Conservation (phyloP, 78 protist genomes). For the Polysphondylium violaceum region DNA sequence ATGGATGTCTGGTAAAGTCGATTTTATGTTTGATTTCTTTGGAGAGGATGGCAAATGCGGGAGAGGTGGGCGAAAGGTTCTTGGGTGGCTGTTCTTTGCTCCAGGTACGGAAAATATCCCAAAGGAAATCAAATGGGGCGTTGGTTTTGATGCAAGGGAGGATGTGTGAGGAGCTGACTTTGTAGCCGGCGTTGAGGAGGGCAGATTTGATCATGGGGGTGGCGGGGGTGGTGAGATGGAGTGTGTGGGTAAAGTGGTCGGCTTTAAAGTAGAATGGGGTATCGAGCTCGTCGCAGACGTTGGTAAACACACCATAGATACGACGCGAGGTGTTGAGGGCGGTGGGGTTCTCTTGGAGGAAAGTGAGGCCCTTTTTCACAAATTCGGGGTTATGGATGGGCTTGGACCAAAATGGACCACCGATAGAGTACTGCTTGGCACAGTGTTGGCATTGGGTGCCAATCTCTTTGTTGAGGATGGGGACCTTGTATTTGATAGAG, state of each 20-base stretch:
- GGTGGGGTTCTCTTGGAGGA: constrained; percentile 40
- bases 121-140: constrained; percentile 87
- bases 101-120: constrained; percentile 83
- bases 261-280: constrained; percentile 77
- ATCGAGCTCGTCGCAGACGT: constrained; percentile 89
- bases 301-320: constrained; percentile 83
- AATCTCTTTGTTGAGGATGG: not conserved
- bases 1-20: constrained; percentile 54
- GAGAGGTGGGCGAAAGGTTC: constrained; percentile 22
- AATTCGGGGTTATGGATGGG: constrained; percentile 85
- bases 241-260: constrained; percentile 34
- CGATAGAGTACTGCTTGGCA: constrained; percentile 24
- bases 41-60: constrained; percentile 50
- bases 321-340: constrained; percentile 55
- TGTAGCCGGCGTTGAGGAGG: constrained; percentile 85
- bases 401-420: constrained; percentile 95
- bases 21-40: constrained; percentile 35
- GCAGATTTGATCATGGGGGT: constrained; percentile 62
- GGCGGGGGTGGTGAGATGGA: constrained; percentile 53
- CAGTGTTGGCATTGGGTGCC: constrained; percentile 55
- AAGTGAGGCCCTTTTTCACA: constrained; percentile 13
- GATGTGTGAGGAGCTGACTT: constrained; percentile 88
- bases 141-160: constrained; percentile 90
- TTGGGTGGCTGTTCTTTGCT: constrained; percentile 64
- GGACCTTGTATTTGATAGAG: constrained; percentile 30